phyloP scores from a whole-genome alignment of 2,329 filamentous ascomycete species.

The Aspergillus ochraceus region DNA sequence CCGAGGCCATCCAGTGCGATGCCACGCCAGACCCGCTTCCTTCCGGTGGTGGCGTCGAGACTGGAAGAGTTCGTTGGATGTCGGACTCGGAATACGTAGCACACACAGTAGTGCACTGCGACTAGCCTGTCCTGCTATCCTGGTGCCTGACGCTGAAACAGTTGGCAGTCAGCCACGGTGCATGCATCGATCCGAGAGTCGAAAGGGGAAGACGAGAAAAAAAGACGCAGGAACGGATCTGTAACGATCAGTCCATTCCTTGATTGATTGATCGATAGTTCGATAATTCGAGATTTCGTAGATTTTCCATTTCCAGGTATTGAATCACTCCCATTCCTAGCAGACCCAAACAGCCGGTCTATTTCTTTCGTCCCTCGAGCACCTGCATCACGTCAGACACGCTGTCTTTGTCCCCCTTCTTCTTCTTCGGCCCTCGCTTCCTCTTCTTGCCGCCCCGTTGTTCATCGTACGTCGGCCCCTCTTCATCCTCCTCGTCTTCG shows the following conservation, averaged over 20 bases:
- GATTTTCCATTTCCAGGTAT: not conserved
- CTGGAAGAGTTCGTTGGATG: too few relatives aligned
- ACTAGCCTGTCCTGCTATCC: not conserved
- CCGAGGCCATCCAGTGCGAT: not conserved
- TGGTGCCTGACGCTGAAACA: not conserved
- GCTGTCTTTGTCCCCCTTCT: constrained; percentile 61
- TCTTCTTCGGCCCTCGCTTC: constrained; percentile 57
- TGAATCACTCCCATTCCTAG: not conserved
- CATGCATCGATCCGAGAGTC: not conserved
- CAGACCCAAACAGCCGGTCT: constrained; percentile 12
- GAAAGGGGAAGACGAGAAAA: not conserved
- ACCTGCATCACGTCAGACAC: constrained; percentile 77
- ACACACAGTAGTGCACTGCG: too few relatives aligned
- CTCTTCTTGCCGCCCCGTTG: constrained; percentile 39
- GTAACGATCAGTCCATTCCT: not conserved
- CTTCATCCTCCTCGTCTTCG: constrained; percentile 78
- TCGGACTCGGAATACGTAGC: too few relatives aligned
- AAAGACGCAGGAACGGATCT: not conserved
- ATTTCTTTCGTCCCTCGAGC: constrained; percentile 61
- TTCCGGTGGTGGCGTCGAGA: not conserved
- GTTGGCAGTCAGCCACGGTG: not conserved
- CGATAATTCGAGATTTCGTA: not conserved
- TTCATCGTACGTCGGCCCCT: constrained; percentile 58
- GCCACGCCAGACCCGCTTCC: not conserved
- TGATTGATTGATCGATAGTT: not conserved